Evolutionary conservation across 78 protist genomes (phyloP).

Genomic region (Speleostelium caveatum): DNA sequence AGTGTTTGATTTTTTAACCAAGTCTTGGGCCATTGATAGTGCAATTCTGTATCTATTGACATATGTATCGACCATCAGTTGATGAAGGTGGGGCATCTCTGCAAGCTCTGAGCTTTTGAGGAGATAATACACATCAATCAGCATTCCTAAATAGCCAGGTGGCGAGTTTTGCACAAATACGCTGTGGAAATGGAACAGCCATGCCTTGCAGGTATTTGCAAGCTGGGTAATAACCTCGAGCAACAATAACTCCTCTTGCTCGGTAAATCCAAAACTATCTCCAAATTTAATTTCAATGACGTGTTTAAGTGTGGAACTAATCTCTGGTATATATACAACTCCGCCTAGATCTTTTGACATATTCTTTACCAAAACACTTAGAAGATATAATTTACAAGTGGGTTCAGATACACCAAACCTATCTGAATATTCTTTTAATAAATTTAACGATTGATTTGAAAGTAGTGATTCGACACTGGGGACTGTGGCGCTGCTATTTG

Average conservation of each 20-base stretch:
- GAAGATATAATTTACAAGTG: slow-evolving; percentile 15
- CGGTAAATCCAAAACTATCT: slow-evolving; percentile 29
- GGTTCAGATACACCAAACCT: slow-evolving; percentile 56
- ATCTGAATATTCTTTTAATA: slow-evolving; percentile 56
- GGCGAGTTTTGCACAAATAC: slow-evolving; percentile 47
- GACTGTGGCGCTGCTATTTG: background rate
- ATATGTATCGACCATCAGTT: slow-evolving; percentile 26
- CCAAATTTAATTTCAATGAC: slow-evolving; percentile 49
- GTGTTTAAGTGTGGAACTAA: slow-evolving; percentile 17
- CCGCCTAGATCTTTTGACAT: background rate
- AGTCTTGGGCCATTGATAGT: slow-evolving; percentile 21
- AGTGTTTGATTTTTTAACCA: background rate
- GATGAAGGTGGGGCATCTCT: background rate
- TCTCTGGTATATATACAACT: slow-evolving; percentile 41
- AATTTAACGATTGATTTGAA: slow-evolving; percentile 17
- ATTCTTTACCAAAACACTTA: background rate
- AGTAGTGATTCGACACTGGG: background rate
- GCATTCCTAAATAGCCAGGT: slow-evolving; percentile 33
- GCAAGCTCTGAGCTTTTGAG: slow-evolving; percentile 22
- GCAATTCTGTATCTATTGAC: slow-evolving; percentile 19
- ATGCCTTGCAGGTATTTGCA: slow-evolving; percentile 24
- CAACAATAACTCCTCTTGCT: slow-evolving; percentile 15
- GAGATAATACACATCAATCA: slow-evolving; percentile 65
- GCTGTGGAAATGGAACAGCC: slow-evolving; percentile 43
- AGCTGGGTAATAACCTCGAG: background rate